phyloP scores from a whole-genome alignment of 2,329 filamentous ascomycete genomes.

The Stemphylium lycopersici region DNA sequence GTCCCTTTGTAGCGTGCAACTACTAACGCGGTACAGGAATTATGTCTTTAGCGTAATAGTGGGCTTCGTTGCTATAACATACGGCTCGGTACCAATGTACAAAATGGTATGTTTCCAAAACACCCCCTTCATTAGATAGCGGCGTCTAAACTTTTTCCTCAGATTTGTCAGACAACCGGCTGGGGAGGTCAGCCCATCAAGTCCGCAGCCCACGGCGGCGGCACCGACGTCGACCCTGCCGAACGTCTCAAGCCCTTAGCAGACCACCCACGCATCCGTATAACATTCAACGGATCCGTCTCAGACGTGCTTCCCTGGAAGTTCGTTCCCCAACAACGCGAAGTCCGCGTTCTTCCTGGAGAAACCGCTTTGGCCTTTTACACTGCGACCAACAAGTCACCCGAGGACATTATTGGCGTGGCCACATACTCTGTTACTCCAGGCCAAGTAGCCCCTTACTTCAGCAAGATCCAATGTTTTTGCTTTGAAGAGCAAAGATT shows the following conservation, averaged over 20 bases:
- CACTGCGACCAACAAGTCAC: constrained; percentile 89
- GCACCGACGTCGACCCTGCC: constrained; percentile 68
- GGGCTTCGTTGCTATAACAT: constrained; percentile 79
- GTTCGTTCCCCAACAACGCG: constrained; percentile 93
- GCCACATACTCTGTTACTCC: constrained; percentile 98
- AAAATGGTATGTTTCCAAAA: constrained; percentile 68
- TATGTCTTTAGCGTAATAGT: constrained; percentile 79
- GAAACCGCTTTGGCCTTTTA: constrained; percentile 98
- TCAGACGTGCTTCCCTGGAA: constrained; percentile 98
- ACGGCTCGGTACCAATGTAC: constrained; percentile 84
- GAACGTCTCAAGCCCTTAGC: constrained; percentile 80
- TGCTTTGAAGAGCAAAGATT: constrained; percentile 96
- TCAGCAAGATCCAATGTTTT: constrained; percentile 99
- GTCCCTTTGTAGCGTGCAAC: neutral
- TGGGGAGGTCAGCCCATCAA: constrained; percentile 94
- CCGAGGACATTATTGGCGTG: constrained; percentile 94
- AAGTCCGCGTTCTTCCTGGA: constrained; percentile 92
- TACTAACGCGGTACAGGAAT: constrained; percentile 53
- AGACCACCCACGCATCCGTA: constrained; percentile 81
- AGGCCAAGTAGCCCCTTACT: constrained; percentile 93
- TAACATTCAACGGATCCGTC: constrained; percentile 95
- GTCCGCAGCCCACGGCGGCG: constrained; percentile 69
- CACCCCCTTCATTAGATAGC: neutral
- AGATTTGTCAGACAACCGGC: constrained; percentile 85
- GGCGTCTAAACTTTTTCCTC: constrained; percentile 13